Base-by-base conservation (phyloP, 2,329 filamentous ascomycete genomes). In the Epichloe brachyelytri region DNA sequence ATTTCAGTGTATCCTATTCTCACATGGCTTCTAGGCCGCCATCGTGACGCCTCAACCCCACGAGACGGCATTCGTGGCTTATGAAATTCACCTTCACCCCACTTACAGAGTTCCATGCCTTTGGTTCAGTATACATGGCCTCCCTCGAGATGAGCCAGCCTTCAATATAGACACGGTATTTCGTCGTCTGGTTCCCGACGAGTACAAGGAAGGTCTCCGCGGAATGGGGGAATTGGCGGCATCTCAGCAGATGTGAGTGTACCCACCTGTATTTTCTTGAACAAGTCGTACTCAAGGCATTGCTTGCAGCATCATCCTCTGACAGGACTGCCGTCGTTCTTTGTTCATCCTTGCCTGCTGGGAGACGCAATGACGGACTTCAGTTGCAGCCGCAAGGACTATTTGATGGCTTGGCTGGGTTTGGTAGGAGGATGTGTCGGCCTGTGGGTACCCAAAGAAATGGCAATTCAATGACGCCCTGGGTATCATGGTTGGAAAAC, bases 311-410 rank as follows among this genome's bases (percentile, higher is more conserved):
- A 94, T 67, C 89, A 97, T 74, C 91, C 93, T 49, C 68, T 86
- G 53, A 87, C 82, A 52, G 85, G 85, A 49, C 68, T 83, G 53
- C 88, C 89, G 40, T 79, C 82, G 47, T 96, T 91, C 68, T 96
- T 95, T 68, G 77, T 97, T 59, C 93, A 98, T 70, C 91, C 93
- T 22, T 97, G 93, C 69, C 80, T 87, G 64, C 86, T 93, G 8
- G 86, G 85, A 51, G 85, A 91, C 57, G 86, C 86, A 49, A 86
- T 97, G 77, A 73, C 74, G 58, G 73, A 71, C 48, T 82, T 88
- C 60, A 70, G 77, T 58, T 82, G 79, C 59, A 66, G 74, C 63
- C 71, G 74, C 64, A 68, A 82, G 60, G 75, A 83, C 59, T 97
- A 97, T 71, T 74, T 97, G 62, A 78, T 88, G 69, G 71, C 88